These are phyloP conservation scores for Ascosphaera apis DNA, from an alignment of 2,329 filamentous ascomycete species.

Conservation along the genomic window DNA sequence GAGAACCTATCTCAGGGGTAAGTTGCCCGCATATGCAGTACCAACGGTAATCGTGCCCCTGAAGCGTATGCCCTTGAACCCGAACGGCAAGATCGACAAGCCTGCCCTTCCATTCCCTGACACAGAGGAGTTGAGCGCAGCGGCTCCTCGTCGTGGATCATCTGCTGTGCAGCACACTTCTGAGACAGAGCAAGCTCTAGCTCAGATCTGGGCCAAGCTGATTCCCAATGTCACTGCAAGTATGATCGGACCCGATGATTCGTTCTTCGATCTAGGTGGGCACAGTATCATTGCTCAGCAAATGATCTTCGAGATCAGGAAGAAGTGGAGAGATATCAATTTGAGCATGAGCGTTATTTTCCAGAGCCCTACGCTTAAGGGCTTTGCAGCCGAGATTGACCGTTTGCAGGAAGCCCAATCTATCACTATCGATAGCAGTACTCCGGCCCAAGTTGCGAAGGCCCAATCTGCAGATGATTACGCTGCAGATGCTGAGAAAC, in stretches of 20 bases:
- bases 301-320: conserved; percentile 47
- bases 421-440: conserved; percentile 16
- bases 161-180: conserved; percentile 26
- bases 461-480: conserved; percentile 24
- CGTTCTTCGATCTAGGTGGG: conserved; percentile 61
- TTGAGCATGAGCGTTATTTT: conserved; percentile 8
- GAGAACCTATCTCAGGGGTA: conserved; percentile 26
- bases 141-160: conserved; percentile 26
- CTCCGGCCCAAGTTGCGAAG: conserved; percentile 5
- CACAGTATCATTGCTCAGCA: conserved; percentile 64
- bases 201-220: conserved; percentile 50
- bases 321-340: conserved; percentile 22
- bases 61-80: conserved; percentile 52
- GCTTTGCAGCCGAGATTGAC: conserved; percentile 30
- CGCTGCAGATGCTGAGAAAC: conserved; percentile 26
- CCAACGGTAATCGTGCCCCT: conserved; percentile 53
- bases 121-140: conserved; percentile 39
- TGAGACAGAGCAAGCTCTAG: conserved; percentile 42
- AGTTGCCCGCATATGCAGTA: conserved; percentile 52
- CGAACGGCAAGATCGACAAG: conserved; percentile 69
- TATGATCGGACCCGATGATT: conserved; percentile 37
- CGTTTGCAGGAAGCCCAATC: conserved; percentile 24
- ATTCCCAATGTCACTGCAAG: conserved; percentile 43
- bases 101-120: conserved; percentile 63
- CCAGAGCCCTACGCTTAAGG: conserved; percentile 15